phyloP scores from a whole-genome alignment of 1,139 yeast species.

The Debaryomycetaceae sp. region DNA sequence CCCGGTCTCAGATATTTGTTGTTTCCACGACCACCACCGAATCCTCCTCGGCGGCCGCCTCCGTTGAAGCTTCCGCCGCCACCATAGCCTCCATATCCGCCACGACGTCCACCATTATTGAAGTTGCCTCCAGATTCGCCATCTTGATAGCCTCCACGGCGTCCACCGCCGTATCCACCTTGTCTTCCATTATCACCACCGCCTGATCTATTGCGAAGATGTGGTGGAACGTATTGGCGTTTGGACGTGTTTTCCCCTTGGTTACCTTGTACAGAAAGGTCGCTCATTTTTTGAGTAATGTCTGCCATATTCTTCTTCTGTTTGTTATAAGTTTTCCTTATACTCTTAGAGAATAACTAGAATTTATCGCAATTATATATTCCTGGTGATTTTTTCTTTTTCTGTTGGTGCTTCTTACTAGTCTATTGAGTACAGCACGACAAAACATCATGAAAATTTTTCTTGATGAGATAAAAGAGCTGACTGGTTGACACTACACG shows the following conservation, averaged over 20 bases:
- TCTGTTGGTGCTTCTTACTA: conserved; percentile 1
- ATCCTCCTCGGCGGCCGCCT: conserved; percentile 22
- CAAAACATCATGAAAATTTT: conserved; percentile 2
- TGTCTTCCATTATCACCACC: conserved; percentile 9
- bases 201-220: conserved; percentile 44
- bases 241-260: conserved; percentile 13
- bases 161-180: conserved; percentile 12
- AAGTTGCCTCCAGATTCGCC: conserved; percentile 8
- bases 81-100: conserved; percentile 12
- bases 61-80: conserved; percentile 18
- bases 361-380: background rate
- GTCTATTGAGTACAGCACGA: conserved; percentile 1
- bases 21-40: conserved; percentile 15
- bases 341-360: conserved; percentile 2
- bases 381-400: conserved; percentile 4
- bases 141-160: conserved; percentile 12
- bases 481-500: background rate
- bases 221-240: conserved; percentile 66
- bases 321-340: conserved; percentile 2
- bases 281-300: conserved; percentile 42
- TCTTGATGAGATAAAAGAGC: background rate
- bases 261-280: conserved; percentile 31
- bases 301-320: conserved; percentile 30
- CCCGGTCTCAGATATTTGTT: conserved; percentile 35
- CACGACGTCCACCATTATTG: conserved; percentile 6